Conservation (phyloP, 257 asterid genomes). For the Parsonsia alboflavescens region DNA sequence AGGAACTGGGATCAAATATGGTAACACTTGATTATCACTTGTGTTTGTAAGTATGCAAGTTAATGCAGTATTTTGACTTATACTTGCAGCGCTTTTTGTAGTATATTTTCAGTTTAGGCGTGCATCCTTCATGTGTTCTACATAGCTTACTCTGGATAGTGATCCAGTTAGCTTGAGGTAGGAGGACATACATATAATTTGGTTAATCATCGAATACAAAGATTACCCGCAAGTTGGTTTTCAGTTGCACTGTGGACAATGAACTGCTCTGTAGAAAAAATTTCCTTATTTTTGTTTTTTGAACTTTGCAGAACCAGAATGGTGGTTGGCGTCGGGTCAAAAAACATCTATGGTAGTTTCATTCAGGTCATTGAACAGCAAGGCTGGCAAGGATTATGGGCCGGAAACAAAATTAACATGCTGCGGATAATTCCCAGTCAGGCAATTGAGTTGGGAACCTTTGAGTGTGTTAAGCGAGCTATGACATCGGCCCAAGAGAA, state of each 20-base stretch:
- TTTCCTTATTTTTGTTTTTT: slow-evolving; percentile 17
- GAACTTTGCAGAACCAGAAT: slow-evolving; percentile 82
- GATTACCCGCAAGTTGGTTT: background rate
- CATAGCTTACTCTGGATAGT: background rate
- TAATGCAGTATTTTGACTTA: background rate
- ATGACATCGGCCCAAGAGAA: slow-evolving; percentile 67
- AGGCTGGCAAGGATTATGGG: slow-evolving; percentile 98
- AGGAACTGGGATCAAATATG: background rate
- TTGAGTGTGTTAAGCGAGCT: slow-evolving; percentile 80
- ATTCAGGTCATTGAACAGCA: slow-evolving; percentile 69
- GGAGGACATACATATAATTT: no score
- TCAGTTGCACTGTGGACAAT: background rate
- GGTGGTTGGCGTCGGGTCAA: slow-evolving; percentile 95
- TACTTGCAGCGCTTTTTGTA: background rate
- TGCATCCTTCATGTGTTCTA: background rate
- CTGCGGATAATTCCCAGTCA: slow-evolving; percentile 87
- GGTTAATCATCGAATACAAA: background rate
- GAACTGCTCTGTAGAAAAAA: background rate
- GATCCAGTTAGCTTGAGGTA: background rate
- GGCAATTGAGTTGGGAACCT: slow-evolving; percentile 94
- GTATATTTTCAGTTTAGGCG: background rate
- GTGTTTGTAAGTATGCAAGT: background rate
- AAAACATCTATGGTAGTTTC: slow-evolving; percentile 65
- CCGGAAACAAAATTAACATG: slow-evolving; percentile 90
- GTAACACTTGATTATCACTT: background rate